Percentiles rank a stretch among this genome's conserved stretches.
phyloP scores from a whole-genome alignment of 108 stramenopile species.

The Cyclotella distinguenda region DNA sequence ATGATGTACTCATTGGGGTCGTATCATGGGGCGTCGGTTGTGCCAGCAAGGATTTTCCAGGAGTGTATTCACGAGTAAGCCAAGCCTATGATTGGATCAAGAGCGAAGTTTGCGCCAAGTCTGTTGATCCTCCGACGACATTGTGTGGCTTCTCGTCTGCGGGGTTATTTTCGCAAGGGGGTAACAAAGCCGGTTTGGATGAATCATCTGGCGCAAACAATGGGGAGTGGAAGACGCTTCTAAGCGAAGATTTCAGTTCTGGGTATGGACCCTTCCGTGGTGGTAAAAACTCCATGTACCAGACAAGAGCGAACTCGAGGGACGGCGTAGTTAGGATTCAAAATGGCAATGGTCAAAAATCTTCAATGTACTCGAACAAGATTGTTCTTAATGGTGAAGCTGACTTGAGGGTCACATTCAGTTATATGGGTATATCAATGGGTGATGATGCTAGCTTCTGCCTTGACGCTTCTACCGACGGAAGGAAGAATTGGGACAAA shows the following conservation, averaged over 20 bases:
- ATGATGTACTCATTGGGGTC: slow-evolving; percentile 38
- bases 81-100: slow-evolving; percentile 22
- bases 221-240: slow-evolving; percentile 3
- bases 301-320: neutral
- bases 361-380: slow-evolving; percentile 11
- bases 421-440: slow-evolving; percentile 2
- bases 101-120: neutral
- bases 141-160: no score
- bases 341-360: slow-evolving; percentile 18
- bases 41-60: slow-evolving; percentile 22
- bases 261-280: slow-evolving; percentile 13
- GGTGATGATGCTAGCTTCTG: slow-evolving; percentile 24
- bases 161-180: no score
- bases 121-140: neutral
- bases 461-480: neutral
- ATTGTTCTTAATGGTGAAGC: neutral
- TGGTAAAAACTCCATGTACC: slow-evolving; percentile 1
- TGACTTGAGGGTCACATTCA: slow-evolving; percentile 7
- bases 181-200: no score
- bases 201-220: neutral
- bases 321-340: slow-evolving; percentile 20
- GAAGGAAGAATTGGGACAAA: neutral
- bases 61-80: slow-evolving; percentile 42
- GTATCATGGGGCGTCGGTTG: slow-evolving; percentile 46
- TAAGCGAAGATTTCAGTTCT: slow-evolving; percentile 13